Conservation (phyloP, 805 yeast genomes). For the Candida chauliodis region DNA sequence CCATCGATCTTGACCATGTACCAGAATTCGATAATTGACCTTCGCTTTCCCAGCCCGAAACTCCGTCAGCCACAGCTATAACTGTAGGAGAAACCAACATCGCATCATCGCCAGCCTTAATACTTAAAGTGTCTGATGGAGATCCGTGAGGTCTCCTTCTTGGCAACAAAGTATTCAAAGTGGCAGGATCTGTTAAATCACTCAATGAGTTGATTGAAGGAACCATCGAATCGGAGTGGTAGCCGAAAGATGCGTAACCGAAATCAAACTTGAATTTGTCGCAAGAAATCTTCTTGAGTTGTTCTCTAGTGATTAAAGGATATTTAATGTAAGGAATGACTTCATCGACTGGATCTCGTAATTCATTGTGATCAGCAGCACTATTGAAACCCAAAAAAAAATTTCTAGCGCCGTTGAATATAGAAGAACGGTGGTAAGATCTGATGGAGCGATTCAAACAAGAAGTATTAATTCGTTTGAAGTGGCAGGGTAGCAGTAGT, state of each 20-base stretch:
- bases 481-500: slow-evolving; percentile 1
- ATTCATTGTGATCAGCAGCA: slow-evolving; percentile 5
- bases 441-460: background rate
- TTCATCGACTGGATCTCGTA: slow-evolving; percentile 18
- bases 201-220: slow-evolving; percentile 47
- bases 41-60: slow-evolving; percentile 51
- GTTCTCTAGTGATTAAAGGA: slow-evolving; percentile 39
- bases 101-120: slow-evolving; percentile 57
- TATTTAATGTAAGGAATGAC: slow-evolving; percentile 37
- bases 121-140: slow-evolving; percentile 48
- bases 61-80: slow-evolving; percentile 55
- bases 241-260: slow-evolving; percentile 44
- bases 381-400: slow-evolving; percentile 19
- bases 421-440: background rate
- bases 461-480: background rate
- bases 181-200: slow-evolving; percentile 49
- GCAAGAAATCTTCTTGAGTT: slow-evolving; percentile 31
- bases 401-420: slow-evolving; percentile 20
- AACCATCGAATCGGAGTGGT: slow-evolving; percentile 37
- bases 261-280: slow-evolving; percentile 43
- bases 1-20: slow-evolving; percentile 49
- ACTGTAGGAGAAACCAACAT: slow-evolving; percentile 52
- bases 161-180: slow-evolving; percentile 43
- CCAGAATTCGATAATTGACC: slow-evolving; percentile 39
- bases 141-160: slow-evolving; percentile 50